Evolutionary conservation across 2,329 filamentous ascomycete genomes (phyloP).

Genomic region (Pyricularia sp.): DNA sequence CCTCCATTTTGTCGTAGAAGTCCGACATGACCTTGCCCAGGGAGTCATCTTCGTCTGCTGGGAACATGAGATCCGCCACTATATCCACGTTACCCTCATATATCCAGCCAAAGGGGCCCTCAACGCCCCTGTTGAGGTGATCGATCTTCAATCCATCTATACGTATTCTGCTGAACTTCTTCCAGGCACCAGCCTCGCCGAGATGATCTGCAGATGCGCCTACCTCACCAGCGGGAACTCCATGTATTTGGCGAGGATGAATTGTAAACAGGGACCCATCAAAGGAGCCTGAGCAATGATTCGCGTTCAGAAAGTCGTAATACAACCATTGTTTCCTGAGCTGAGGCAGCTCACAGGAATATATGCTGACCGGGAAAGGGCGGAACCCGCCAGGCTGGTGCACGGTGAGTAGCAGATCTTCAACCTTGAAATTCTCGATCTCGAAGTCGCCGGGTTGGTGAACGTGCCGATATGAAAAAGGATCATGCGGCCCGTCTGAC

Average conservation of each 20-base stretch:
- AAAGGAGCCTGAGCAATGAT: conserved; percentile 89
- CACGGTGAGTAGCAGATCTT: conserved; percentile 81
- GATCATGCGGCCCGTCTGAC: conserved; percentile 57
- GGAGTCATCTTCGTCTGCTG: conserved; percentile 73
- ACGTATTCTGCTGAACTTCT: conserved; percentile 84
- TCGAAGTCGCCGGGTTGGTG: conserved; percentile 92
- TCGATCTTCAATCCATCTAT: conserved; percentile 93
- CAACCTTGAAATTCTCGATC: conserved; percentile 91
- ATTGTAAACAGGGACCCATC: conserved; percentile 96
- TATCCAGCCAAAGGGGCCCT: conserved; percentile 95
- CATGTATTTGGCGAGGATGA: conserved; percentile 82
- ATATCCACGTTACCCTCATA: conserved; percentile 96
- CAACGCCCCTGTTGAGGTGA: conserved; percentile 83
- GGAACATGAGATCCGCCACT: conserved; percentile 89
- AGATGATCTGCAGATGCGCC: conserved; percentile 37
- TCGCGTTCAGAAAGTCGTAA: conserved; percentile 92
- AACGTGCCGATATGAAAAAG: conserved; percentile 74
- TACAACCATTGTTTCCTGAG: conserved; percentile 94
- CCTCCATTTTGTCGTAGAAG: conserved; percentile 91
- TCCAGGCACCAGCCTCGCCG: conserved; percentile 65
- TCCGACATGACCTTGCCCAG: conserved; percentile 93
- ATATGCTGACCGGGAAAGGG: conserved; percentile 93
- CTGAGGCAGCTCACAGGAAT: conserved; percentile 85
- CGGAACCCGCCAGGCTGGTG: conserved; percentile 84
- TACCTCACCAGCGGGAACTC: conserved; percentile 52